Evolutionary conservation across 2,329 filamentous ascomycete genomes (phyloP).

Genomic region (Sporothrix euskadiensis): DNA sequence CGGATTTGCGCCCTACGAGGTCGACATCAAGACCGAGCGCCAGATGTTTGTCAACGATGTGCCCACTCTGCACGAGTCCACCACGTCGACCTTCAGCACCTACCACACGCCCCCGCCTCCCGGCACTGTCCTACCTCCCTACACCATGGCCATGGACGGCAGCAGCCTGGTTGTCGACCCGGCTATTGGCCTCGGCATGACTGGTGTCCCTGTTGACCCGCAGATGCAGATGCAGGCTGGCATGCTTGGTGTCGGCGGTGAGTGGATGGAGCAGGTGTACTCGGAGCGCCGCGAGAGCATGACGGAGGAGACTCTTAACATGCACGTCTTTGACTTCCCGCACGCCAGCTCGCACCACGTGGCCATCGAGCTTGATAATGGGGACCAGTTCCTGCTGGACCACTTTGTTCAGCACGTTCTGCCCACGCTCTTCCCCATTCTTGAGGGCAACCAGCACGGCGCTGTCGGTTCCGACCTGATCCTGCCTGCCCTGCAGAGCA

Average conservation of each 20-base stretch:
- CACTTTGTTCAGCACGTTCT: conserved; percentile 90
- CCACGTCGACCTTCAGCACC: conserved; percentile 90
- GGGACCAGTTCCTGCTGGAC: conserved; percentile 81
- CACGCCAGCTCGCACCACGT: conserved; percentile 70
- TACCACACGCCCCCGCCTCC: conserved; percentile 75
- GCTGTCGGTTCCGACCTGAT: conserved; percentile 79
- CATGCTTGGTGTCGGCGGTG: conserved; percentile 46
- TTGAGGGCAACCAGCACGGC: conserved; percentile 86
- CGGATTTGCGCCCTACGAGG: conserved; percentile 77
- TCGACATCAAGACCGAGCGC: conserved; percentile 93
- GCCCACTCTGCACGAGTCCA: conserved; percentile 80
- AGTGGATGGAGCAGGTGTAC: conserved; percentile 71
- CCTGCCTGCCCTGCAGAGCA: conserved; percentile 82
- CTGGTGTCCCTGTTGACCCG: not conserved
- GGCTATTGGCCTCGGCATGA: conserved; percentile 23
- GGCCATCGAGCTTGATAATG: conserved; percentile 80
- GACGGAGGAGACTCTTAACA: conserved; percentile 64
- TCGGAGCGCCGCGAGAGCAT: conserved; percentile 69
- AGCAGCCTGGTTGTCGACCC: conserved; percentile 20
- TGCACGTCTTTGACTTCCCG: conserved; percentile 81
- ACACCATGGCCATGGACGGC: conserved; percentile 46
- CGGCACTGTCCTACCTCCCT: conserved; percentile 64
- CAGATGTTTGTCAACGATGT: conserved; percentile 93
- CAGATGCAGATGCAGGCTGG: not conserved
- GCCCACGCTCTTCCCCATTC: conserved; percentile 85